Evolutionary conservation across 345 rosid genomes (phyloP).

Genomic region (Rhodamnia argentea): DNA sequence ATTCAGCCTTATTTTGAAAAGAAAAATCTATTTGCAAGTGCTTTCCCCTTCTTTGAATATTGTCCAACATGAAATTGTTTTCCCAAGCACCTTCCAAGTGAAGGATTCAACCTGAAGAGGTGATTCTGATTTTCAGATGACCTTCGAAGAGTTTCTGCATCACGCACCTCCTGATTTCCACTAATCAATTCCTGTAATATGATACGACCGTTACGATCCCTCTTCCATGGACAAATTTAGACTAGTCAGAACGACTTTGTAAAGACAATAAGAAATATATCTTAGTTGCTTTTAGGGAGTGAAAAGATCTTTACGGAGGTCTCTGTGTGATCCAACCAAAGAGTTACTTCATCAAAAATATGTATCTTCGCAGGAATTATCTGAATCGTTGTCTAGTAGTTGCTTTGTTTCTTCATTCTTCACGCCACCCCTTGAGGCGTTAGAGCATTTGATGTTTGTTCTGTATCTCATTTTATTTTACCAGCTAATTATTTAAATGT

Average conservation of each 20-base stretch:
- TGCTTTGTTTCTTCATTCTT: not conserved
- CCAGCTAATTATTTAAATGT: not conserved
- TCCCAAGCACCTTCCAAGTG: not conserved
- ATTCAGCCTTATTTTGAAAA: not conserved
- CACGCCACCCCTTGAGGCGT: not conserved
- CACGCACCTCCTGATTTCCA: not conserved
- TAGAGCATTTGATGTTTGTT: not conserved
- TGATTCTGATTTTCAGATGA: not conserved
- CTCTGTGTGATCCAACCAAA: not conserved
- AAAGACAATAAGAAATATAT: not conserved
- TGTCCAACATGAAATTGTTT: not conserved
- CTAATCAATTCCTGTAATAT: not conserved
- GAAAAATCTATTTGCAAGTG: not conserved
- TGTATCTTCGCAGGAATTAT: not conserved
- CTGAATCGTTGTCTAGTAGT: not conserved
- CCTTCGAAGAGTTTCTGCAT: not conserved
- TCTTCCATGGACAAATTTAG: not conserved
- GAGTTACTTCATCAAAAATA: not conserved
- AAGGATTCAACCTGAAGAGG: not conserved
- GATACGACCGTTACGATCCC: not conserved
- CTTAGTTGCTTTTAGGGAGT: not conserved
- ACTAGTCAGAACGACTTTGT: not conserved
- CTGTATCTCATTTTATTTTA: not conserved
- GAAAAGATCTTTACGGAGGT: not conserved
- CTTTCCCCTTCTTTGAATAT: not conserved